A percentile compares a stretch with the other conserved stretches of the same genome.
phyloP scores from a whole-genome alignment of 2,329 filamentous ascomycete species.

The Plenodomus lindquistii region DNA sequence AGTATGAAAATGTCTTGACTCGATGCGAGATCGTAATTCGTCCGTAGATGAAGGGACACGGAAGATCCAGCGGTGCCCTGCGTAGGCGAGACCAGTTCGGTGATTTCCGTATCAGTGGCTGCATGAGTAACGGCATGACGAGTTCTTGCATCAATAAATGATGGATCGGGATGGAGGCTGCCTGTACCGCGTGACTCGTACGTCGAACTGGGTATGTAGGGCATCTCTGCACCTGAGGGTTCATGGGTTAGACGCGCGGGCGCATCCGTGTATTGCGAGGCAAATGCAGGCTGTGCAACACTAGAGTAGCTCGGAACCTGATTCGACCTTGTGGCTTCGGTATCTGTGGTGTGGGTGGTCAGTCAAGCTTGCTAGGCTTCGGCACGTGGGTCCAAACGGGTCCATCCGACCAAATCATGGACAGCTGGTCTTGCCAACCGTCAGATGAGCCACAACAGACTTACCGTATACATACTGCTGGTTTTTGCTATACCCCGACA shows the following conservation, averaged over 20 bases:
- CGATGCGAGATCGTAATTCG: constrained; percentile 72
- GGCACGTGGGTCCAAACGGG: constrained; percentile 45
- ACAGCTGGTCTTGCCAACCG: constrained; percentile 39
- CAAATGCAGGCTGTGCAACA: constrained; percentile 55
- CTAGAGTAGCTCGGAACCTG: constrained; percentile 56
- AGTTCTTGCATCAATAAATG: constrained; percentile 61
- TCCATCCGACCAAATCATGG: constrained; percentile 40
- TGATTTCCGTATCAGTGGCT: constrained; percentile 59
- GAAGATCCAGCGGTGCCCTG: constrained; percentile 71
- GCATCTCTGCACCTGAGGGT: constrained; percentile 49
- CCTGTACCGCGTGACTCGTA: constrained; percentile 52
- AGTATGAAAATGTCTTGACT: constrained; percentile 62
- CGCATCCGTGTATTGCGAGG: constrained; percentile 53
- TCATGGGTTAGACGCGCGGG: constrained; percentile 56
- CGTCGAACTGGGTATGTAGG: constrained; percentile 52
- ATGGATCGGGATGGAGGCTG: constrained; percentile 53
- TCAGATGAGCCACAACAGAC: constrained; percentile 55
- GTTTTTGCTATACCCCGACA: constrained; percentile 80
- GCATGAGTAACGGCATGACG: constrained; percentile 57
- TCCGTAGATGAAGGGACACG: constrained; percentile 73
- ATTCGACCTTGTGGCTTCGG: constrained; percentile 64
- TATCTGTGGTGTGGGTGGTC: constrained; percentile 56
- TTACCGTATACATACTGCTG: constrained; percentile 80
- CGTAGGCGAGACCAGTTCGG: constrained; percentile 65
- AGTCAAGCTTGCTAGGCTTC: constrained; percentile 46